Conservation (phyloP, 2,329 filamentous ascomycete genomes). For the Gaeumannomyces tritici region DNA sequence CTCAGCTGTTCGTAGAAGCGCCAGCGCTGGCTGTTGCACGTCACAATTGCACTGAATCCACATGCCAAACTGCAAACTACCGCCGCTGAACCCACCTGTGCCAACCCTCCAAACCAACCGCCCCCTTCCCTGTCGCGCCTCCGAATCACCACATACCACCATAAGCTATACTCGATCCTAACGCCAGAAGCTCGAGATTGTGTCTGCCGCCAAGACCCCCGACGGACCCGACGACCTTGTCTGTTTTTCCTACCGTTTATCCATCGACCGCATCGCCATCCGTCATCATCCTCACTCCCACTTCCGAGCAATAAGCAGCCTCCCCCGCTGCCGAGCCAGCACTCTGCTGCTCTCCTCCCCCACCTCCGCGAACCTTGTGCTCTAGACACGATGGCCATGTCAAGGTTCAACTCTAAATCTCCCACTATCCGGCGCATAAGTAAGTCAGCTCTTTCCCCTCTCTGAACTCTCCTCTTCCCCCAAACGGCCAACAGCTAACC, state of each 20-base stretch:
- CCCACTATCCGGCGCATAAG: conserved; percentile 79
- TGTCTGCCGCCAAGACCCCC: background rate
- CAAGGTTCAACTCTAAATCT: conserved; percentile 61
- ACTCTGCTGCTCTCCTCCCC: background rate
- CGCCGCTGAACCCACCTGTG: no score
- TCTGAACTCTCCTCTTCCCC: background rate
- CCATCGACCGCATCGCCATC: background rate
- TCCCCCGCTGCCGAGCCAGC: background rate
- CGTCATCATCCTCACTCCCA: background rate
- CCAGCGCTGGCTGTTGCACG: background rate
- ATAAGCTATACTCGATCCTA: no score
- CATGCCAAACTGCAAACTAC: background rate
- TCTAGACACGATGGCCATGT: conserved; percentile 26
- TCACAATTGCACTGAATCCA: background rate
- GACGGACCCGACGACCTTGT: background rate
- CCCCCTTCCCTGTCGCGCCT: background rate
- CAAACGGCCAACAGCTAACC: conserved; percentile 13
- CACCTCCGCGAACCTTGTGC: background rate
- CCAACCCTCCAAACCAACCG: background rate
- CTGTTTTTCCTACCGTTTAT: background rate
- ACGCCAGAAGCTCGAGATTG: background rate
- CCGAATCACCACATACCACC: background rate
- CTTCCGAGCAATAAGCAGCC: background rate
- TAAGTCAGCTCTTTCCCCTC: conserved; percentile 27
- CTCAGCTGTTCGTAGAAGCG: no score